Evolutionary conservation across 306 rosid genomes (phyloP), one percentile per base, ranked within the genome.

Genomic region (Senna siamea): DNA sequence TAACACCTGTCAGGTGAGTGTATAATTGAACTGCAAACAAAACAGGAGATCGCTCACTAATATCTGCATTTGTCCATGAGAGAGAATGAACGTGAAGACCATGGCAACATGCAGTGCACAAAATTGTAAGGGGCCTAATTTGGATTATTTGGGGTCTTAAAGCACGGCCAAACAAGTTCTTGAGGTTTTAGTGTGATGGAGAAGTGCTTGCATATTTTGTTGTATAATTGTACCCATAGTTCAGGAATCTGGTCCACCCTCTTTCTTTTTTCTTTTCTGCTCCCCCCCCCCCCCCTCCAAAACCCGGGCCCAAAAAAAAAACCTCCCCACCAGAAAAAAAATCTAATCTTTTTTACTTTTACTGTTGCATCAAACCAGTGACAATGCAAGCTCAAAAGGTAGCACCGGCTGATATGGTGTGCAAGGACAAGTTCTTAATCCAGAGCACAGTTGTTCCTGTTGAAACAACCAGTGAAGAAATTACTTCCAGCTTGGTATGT

Each of bases 351-450:
- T 13, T 0, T 52, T 43, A 37, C 26, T 64, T 80, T 6, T 13
- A 62, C 62, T 65, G 73, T 61, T 75, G 54, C 84, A 73, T 87
- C 66, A 48, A 81, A 67, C 64, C 65, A 94, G 98, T 94, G 80
- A 89, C 84, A 75, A 94, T 89, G 98, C 98, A 91, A 89, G 90
- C 90, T 60, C 93, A 41, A 68, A 75, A 74, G 76, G 82, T 56
- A 50, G 77, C 72, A 54, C 92, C 90, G 1, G 79, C 56, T 35
- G 98, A 91, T 77, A 38, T 88, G 87, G 89, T 59, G n/a, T 91
- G 97, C 86, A 91, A 70, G 78, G 98, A 94, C 79, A 94, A 94
- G 89, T 94, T 94, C 70, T 83, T 94, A 84, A 81, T 94, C 79
- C 98, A 88, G 80, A 84, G 98, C 82, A 85, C 87, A 60, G 34